Evolutionary conservation across 768 basidiomycete genomes (phyloP), one percentile per base, ranked within the genome.

Genomic region (Pleurotus eryngii): DNA sequence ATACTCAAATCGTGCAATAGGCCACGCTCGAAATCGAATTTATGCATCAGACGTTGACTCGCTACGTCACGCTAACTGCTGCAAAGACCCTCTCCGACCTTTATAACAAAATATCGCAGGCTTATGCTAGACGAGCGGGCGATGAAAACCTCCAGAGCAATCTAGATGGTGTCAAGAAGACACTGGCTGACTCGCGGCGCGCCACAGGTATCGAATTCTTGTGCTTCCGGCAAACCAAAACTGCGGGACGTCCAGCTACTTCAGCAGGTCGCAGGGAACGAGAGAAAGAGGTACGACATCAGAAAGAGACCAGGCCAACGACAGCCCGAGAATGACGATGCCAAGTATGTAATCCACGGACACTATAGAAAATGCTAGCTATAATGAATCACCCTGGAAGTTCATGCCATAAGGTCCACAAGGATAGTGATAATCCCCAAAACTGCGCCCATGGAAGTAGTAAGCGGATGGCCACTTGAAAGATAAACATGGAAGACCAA

Each of bases 11-110:
- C 49, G 20, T 49, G n/a, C 46, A 37, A 22, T 68, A 98, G 95
- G 97, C 97, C 12, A 98, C 97, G 4, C 86, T 99, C 24, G 96
- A 98, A 72, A 97, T 98, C 63, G 97, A 98, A 74, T 98, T 98
- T 76, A 87, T 98, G 79, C 96, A 99, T 71, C 97, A 98, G 74
- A 94, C 92, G 5, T 77, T 99, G 42, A 85, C 87, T 27, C 87
- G 90, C 63, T 95, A 96, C 68, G 90, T 98, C 55, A 89, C 90
- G 14, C 77, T 86, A 1, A 66, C 79, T 5, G 92, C 96, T 12
- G 89, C 90, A 37, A 85, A 86, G 66, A 92, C 86, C 49, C 82
- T 99, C 24, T 89, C 92, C 27, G 90, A 96, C 57, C 79, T 98
- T 53, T 99, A 98, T 75, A 91, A 88, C 68, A 92, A 88, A 64